phyloP scores from a whole-genome alignment of 768 basidiomycete genomes.

The Lactarius sanguifluus region DNA sequence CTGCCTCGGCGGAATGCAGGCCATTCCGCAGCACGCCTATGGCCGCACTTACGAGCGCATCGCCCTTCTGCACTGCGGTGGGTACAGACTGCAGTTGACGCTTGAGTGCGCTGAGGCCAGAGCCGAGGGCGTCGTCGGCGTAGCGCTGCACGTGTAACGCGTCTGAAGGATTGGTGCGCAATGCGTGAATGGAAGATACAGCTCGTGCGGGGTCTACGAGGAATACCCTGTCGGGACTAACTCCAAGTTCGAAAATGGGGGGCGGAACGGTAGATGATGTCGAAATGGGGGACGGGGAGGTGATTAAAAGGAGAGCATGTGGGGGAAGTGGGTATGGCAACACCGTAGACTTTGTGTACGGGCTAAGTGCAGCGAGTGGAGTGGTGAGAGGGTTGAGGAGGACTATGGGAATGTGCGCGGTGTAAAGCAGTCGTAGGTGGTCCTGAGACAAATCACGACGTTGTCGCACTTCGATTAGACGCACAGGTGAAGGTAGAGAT shows the following conservation, averaged over 20 bases:
- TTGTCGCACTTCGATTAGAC: constrained; percentile 33
- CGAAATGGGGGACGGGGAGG: constrained; percentile 30
- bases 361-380: constrained; percentile 39
- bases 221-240: constrained; percentile 36
- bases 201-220: constrained; percentile 63
- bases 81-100: constrained; percentile 15
- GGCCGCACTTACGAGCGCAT: constrained; percentile 13
- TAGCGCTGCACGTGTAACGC: constrained; percentile 58
- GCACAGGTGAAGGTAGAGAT: constrained; percentile 26
- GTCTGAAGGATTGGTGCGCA: constrained; percentile 49
- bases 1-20: constrained; percentile 12
- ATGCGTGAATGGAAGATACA: constrained; percentile 47
- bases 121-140: constrained; percentile 60
- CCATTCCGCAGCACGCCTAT: constrained; percentile 3
- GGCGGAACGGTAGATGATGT: constrained; percentile 33
- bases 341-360: constrained; percentile 31
- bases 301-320: constrained; percentile 35
- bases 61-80: constrained; percentile 17
- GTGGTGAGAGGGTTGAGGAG: constrained; percentile 61
- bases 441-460: constrained; percentile 17
- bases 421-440: constrained; percentile 30
- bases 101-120: constrained; percentile 37
- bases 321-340: constrained; percentile 34
- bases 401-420: constrained; percentile 63
- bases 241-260: constrained; percentile 28